Conservation (phyloP, 768 basidiomycete genomes). For the Mycena metata region DNA sequence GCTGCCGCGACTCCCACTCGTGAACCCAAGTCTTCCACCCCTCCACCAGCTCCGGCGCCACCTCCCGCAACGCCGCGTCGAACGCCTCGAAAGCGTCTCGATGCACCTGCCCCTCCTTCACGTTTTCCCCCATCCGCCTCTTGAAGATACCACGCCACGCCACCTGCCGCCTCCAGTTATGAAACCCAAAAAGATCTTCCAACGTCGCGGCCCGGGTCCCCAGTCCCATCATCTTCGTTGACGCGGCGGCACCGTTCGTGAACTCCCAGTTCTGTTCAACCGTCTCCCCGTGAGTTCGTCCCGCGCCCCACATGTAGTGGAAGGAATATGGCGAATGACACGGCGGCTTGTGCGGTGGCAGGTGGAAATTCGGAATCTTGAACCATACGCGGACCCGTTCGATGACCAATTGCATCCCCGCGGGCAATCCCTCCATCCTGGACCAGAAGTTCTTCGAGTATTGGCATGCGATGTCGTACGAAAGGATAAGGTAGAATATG, state of each 20-base stretch:
- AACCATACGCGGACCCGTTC: background rate
- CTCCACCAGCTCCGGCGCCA: background rate
- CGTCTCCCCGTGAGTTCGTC: too few relatives aligned
- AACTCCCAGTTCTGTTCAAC: too few relatives aligned
- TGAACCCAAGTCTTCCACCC: background rate
- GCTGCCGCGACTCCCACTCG: conserved; percentile 6
- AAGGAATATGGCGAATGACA: conserved; percentile 5
- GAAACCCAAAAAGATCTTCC: background rate
- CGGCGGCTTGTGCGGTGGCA: background rate
- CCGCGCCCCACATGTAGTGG: too few relatives aligned
- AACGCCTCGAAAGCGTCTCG: conserved; percentile 12
- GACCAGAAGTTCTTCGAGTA: conserved; percentile 19
- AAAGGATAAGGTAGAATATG: conserved; percentile 25
- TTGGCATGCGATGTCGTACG: conserved; percentile 36
- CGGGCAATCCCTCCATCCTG: too few relatives aligned
- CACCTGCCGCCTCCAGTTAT: background rate
- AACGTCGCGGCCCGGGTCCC: background rate
- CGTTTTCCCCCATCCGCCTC: background rate
- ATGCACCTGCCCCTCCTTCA: background rate
- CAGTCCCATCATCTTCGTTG: too few relatives aligned
- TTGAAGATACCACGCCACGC: conserved; percentile 3
- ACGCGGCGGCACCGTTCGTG: too few relatives aligned
- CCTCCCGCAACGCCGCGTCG: background rate
- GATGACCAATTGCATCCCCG: too few relatives aligned
- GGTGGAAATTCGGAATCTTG: conserved; percentile 17